Evolutionary conservation across 805 yeast species (phyloP).

Genomic region (Pichia gijzeniarum): DNA sequence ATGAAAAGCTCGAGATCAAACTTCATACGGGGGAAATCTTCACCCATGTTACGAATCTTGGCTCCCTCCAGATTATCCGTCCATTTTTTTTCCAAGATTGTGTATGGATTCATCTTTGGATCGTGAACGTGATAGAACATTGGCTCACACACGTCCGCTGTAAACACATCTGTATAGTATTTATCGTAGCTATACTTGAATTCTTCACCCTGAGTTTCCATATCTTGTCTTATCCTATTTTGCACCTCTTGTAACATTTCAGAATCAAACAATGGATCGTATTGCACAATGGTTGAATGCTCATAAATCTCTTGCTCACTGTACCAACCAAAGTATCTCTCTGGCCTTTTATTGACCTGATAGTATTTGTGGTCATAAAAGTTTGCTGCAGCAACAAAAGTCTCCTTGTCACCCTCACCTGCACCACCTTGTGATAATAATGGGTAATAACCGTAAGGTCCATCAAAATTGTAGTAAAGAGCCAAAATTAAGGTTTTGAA

Average conservation of each 20-base stretch:
- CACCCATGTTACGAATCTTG: slow-evolving; percentile 30
- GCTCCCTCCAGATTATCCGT: slow-evolving; percentile 27
- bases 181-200: slow-evolving; percentile 26
- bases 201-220: slow-evolving; percentile 20
- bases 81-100: slow-evolving; percentile 23
- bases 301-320: slow-evolving; percentile 27
- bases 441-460: slow-evolving; percentile 52
- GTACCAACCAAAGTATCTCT: slow-evolving; percentile 30
- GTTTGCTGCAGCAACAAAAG: slow-evolving; percentile 66
- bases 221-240: slow-evolving; percentile 18
- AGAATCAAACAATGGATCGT: slow-evolving; percentile 29
- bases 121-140: slow-evolving; percentile 44
- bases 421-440: slow-evolving; percentile 52
- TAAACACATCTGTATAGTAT: slow-evolving; percentile 23
- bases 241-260: slow-evolving; percentile 23
- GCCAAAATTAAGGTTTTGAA: slow-evolving; percentile 49
- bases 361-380: slow-evolving; percentile 44
- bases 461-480: slow-evolving; percentile 53
- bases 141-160: slow-evolving; percentile 25
- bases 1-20: slow-evolving; percentile 30
- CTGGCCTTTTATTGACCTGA: slow-evolving; percentile 41
- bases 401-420: slow-evolving; percentile 83
- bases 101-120: slow-evolving; percentile 51
- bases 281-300: slow-evolving; percentile 32
- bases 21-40: slow-evolving; percentile 28